A percentile compares a stretch with the other conserved stretches of the same genome.
Conservation (phyloP, 352 stramenopile species). For the Globisporangium carolinianum region DNA sequence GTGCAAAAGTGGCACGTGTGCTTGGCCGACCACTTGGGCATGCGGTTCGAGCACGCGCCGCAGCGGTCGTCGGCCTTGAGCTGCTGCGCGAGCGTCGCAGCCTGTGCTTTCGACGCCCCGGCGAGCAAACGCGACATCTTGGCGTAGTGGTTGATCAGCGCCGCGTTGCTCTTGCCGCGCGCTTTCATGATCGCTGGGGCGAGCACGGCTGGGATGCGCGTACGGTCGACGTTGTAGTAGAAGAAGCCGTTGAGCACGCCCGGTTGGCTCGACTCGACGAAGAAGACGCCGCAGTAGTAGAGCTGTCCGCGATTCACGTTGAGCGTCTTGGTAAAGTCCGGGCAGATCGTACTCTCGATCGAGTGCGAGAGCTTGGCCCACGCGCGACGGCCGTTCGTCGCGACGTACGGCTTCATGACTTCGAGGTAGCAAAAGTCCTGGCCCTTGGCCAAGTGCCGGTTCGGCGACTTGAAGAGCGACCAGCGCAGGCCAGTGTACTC, state of each 20-base stretch:
- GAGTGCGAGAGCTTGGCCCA: constrained; percentile 71
- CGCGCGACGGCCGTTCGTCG: constrained; percentile 41
- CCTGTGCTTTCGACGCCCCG: constrained; percentile 20
- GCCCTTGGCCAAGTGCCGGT: constrained; percentile 38
- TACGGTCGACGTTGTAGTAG: constrained; percentile 50
- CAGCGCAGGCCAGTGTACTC: constrained; percentile 61
- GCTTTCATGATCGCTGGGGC: constrained; percentile 47
- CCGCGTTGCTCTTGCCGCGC: constrained; percentile 46
- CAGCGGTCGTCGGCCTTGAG: constrained; percentile 53
- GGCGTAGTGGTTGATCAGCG: constrained; percentile 67
- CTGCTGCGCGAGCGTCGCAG: constrained; percentile 32
- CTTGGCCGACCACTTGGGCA: constrained; percentile 53
- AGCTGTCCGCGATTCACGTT: constrained; percentile 46
- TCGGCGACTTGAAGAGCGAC: constrained; percentile 59
- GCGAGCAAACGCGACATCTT: constrained; percentile 42
- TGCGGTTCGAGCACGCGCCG: constrained; percentile 46
- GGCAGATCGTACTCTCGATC: constrained; percentile 55
- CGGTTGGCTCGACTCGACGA: constrained; percentile 45
- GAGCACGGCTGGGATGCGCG: constrained; percentile 35
- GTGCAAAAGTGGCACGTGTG: constrained; percentile 51
- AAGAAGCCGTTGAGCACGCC: constrained; percentile 49
- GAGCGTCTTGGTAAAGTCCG: constrained; percentile 30
- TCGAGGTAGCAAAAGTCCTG: constrained; percentile 79
- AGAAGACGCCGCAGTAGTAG: constrained; percentile 61
- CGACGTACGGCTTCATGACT: constrained; percentile 59